phyloP scores from a whole-genome alignment of 2,329 filamentous ascomycete species.

The Fusarium sp. region DNA sequence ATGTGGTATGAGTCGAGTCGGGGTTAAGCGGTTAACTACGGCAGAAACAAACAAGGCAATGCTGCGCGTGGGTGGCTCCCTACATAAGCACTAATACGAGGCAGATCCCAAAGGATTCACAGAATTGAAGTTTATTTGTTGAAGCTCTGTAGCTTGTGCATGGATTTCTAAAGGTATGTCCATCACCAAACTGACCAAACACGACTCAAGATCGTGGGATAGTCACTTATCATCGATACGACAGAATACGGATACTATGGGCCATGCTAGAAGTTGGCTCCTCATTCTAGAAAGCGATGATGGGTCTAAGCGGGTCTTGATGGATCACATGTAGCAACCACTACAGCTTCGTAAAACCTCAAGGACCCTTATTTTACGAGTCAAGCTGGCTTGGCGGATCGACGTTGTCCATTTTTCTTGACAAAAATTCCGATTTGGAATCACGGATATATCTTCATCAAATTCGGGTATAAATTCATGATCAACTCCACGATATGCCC shows the following conservation, averaged over 20 bases:
- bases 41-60: conserved; percentile 23
- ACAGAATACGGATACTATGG: neutral
- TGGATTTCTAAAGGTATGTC: neutral
- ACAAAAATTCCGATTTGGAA: neutral
- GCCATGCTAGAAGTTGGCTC: neutral
- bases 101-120: neutral
- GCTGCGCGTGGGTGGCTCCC: conserved; percentile 2
- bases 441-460: conserved; percentile 4
- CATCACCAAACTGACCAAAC: neutral
- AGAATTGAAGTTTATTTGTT: neutral
- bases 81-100: conserved; percentile 1
- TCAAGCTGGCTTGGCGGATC: conserved; percentile 4
- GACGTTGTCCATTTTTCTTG: neutral
- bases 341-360: neutral
- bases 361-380: neutral
- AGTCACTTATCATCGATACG: neutral
- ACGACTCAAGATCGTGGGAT: neutral
- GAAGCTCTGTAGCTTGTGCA: neutral
- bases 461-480: conserved; percentile 40
- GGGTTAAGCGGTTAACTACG: conserved; percentile 19
- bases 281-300: neutral
- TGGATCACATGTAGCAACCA: neutral
- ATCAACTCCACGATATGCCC: conserved; percentile 26
- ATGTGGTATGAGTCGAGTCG: neutral
- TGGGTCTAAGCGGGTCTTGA: conserved; percentile 3